Evolutionary conservation across 768 basidiomycete species (phyloP).

Genomic region (Leccinum sublutescens): DNA sequence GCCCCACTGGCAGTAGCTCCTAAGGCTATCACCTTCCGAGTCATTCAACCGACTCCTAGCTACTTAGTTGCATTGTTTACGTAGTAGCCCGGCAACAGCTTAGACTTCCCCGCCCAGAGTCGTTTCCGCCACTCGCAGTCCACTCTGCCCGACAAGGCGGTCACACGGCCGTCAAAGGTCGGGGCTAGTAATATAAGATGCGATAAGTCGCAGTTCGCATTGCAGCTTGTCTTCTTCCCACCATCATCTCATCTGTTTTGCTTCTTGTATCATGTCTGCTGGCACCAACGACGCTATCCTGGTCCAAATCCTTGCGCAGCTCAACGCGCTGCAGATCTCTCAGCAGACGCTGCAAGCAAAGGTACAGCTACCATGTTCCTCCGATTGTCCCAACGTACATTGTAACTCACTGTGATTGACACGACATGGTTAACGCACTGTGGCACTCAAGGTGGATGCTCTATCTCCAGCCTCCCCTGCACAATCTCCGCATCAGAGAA

Average conservation of each 20-base stretch:
- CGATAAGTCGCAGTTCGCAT: neutral
- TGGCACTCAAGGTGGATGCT: slow-evolving; percentile 48
- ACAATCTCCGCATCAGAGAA: slow-evolving; percentile 21
- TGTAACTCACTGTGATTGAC: slow-evolving; percentile 1
- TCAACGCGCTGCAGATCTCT: slow-evolving; percentile 67
- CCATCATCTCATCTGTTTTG: slow-evolving; percentile 10
- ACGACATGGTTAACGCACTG: neutral
- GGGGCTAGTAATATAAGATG: slow-evolving; percentile 8
- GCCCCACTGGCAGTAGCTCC: neutral
- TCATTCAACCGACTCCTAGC: too few species aligned
- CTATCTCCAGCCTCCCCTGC: slow-evolving; percentile 30
- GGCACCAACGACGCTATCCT: slow-evolving; percentile 51
- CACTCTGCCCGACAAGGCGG: neutral
- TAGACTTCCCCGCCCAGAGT: neutral
- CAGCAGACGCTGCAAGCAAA: slow-evolving; percentile 81
- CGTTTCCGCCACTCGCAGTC: neutral
- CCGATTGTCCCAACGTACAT: slow-evolving; percentile 1
- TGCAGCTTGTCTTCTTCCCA: slow-evolving; percentile 10
- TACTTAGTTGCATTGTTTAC: neutral
- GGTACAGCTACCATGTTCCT: slow-evolving; percentile 38
- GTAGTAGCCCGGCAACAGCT: neutral
- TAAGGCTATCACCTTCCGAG: neutral
- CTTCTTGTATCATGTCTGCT: slow-evolving; percentile 27
- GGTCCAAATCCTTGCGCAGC: slow-evolving; percentile 69
- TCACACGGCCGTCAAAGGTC: neutral